Evolutionary conservation across 176 grass and related monocot genomes (phyloP).

Genomic region (Leersia perrieri): DNA sequence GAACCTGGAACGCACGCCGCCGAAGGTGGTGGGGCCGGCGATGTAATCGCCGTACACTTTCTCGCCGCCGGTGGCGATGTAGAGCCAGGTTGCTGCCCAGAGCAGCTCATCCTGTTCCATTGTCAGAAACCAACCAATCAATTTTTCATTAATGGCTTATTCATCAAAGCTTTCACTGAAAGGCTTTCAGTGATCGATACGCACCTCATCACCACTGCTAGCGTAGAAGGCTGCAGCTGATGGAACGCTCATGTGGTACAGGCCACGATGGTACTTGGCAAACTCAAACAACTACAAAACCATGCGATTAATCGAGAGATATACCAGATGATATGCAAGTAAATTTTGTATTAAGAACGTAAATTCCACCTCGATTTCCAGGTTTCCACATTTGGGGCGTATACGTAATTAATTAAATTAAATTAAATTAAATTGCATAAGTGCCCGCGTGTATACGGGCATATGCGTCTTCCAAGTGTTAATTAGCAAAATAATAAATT

Average conservation of each 20-base stretch:
- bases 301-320: not conserved
- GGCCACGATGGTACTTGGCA: conserved; percentile 51
- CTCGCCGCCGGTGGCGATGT: conserved; percentile 46
- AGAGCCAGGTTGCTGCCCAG: conserved; percentile 78
- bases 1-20: conserved; percentile 36
- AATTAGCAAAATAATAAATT: no score
- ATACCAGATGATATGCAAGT: not conserved
- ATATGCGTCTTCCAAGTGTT: no score
- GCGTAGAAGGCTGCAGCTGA: conserved; percentile 38
- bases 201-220: conserved; percentile 72
- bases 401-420: no score
- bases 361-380: not conserved
- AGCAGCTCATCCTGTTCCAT: conserved; percentile 66
- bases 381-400: no score
- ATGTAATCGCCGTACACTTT: conserved; percentile 47
- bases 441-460: no score
- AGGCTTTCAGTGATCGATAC: not conserved
- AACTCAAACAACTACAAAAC: conserved; percentile 65
- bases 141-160: not conserved
- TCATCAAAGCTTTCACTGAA: not conserved
- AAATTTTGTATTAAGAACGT: not conserved
- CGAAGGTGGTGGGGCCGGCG: conserved; percentile 9
- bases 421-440: no score
- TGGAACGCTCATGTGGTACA: conserved; percentile 69
- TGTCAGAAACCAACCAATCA: not conserved